Base-by-base conservation (phyloP, 306 rosid genomes). In the Prunus persica region DNA sequence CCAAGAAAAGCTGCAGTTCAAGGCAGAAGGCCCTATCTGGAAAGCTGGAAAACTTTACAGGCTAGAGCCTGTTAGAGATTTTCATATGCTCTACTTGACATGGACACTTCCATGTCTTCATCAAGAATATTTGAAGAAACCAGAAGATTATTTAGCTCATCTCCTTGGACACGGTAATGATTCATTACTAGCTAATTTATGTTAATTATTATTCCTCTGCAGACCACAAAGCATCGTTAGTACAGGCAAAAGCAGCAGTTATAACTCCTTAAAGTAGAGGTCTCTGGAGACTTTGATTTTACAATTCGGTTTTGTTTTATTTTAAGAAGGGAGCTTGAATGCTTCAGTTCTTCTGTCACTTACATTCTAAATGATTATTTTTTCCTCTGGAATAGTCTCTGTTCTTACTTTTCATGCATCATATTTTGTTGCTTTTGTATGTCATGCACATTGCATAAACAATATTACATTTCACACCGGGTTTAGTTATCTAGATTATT, bases 101-200 rank as follows among this genome's bases (percentile, higher is more conserved):
- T 95, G 98, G 98, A 84, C 93, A 27, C 75, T 95, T 71, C 98
- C 98, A 34, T 85, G 92, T 80, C 90, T 95, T 78, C 91, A 71
- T 73, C 84, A 75, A 65, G 88, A 86, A 52, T 95, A 92, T 85
- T 74, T 90, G 82, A 92, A 85, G 89, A 95, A 95, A 82, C 96
- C 97, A 46, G 91, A 95, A 85, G 95, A 89, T 85, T 95, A 95
- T 88, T 73, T 95, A 78, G 93, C 97, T 38, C 97, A 92, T 86
- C 86, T 95, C 84, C 96, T 95, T n/a, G 97, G 98, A 61, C 97
- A 95, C 74, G 98, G 98, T 95, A 87, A 76, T 81, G 62, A 65
- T 61, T 77, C 65, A 67, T 69, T 65, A 76, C 54, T 45, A 60
- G 54, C 38, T 81, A 69, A 78, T 38, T n/a, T 12, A 61, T 45